These are phyloP conservation scores for Epipyxis sp. DNA, from an alignment of 108 stramenopile genomes.

Conservation along the genomic window DNA sequence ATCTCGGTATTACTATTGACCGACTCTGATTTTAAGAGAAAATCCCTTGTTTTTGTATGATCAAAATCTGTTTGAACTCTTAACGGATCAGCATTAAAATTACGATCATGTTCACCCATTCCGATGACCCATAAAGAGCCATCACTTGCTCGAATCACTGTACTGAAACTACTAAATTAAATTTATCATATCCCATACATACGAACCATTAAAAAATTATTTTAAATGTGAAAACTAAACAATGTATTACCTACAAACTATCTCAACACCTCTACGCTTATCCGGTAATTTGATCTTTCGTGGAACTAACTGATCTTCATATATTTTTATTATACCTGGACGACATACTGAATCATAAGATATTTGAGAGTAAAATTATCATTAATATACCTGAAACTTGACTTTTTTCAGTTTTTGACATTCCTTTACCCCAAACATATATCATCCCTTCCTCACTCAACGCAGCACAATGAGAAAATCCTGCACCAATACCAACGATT, in stretches of 20 bases:
- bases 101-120: constrained; percentile 18
- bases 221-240: neutral
- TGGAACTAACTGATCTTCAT: neutral
- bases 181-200: neutral
- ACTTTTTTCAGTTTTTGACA: neutral
- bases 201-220: neutral
- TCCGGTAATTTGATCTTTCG: neutral
- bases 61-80: neutral
- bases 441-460: constrained; percentile 74
- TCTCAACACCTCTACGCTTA: neutral
- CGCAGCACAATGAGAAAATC: constrained; percentile 74
- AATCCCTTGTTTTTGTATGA: neutral
- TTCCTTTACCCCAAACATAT: constrained; percentile 75
- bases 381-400: too few species aligned
- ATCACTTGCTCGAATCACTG: neutral
- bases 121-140: neutral
- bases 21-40: too few species aligned
- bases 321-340: neutral
- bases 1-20: too few species aligned
- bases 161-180: neutral
- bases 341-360: neutral
- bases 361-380: too few species aligned
- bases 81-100: neutral
- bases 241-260: neutral
- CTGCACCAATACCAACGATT: constrained; percentile 68